These are phyloP conservation scores for Ophiostoma ulmi DNA, from an alignment of 2,329 filamentous ascomycete genomes.

Conservation along the genomic window DNA sequence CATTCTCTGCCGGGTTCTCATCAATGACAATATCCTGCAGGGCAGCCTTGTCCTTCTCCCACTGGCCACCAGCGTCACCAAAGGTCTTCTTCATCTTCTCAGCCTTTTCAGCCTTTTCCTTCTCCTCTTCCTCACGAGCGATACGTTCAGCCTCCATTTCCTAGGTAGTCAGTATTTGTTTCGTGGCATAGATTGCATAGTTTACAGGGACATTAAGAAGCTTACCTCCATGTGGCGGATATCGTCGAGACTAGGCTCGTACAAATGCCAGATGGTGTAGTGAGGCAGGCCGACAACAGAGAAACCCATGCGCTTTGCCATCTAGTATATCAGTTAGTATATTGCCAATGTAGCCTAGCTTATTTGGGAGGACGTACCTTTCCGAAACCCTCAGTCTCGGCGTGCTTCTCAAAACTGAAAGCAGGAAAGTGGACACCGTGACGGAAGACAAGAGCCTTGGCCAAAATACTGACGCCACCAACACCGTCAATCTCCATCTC, in stretches of 20 bases:
- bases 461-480: conserved; percentile 92
- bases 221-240: conserved; percentile 81
- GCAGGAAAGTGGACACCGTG: conserved; percentile 95
- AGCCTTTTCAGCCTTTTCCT: conserved; percentile 63
- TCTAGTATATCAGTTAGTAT: conserved; percentile 49
- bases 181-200: not conserved
- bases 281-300: conserved; percentile 94
- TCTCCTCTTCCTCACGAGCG: conserved; percentile 73
- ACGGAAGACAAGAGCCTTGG: conserved; percentile 92
- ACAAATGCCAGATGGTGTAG: conserved; percentile 99
- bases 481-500: conserved; percentile 99
- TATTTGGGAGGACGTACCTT: conserved; percentile 59
- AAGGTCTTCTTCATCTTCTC: conserved; percentile 79
- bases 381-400: conserved; percentile 96
- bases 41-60: conserved; percentile 83
- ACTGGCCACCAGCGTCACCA: conserved; percentile 68
- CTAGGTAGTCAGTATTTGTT: conserved; percentile 37
- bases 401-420: conserved; percentile 97
- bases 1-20: conserved; percentile 37
- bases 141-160: conserved; percentile 90
- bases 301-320: conserved; percentile 94
- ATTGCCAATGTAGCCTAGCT: conserved; percentile 19
- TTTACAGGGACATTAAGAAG: conserved; percentile 35
- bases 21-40: conserved; percentile 64
- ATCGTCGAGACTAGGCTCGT: conserved; percentile 97